These are phyloP conservation scores for Hypoxylon rubiginosum DNA, from an alignment of 2,329 filamentous ascomycete species.

Conservation along the genomic window DNA sequence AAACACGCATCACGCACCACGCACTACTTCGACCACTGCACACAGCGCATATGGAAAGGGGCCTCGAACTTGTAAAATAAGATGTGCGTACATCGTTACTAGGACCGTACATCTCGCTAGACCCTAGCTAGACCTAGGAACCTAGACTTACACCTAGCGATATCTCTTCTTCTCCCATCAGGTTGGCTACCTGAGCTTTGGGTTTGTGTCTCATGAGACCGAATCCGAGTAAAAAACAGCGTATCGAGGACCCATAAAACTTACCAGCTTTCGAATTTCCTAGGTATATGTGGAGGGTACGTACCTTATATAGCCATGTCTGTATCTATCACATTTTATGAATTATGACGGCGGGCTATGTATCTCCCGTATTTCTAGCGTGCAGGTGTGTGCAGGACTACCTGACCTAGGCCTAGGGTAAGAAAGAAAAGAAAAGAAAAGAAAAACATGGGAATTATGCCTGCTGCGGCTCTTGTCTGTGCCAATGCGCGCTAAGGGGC, in stretches of 20 bases:
- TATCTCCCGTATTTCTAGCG: slow-evolving; percentile 6
- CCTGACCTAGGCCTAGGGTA: too few relatives aligned
- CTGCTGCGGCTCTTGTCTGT: slow-evolving; percentile 34
- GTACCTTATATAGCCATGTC: background rate
- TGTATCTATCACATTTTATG: slow-evolving; percentile 20
- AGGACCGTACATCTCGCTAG: background rate
- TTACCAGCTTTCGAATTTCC: slow-evolving; percentile 8
- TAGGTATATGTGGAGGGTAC: background rate
- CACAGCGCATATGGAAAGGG: background rate
- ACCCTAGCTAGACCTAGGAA: background rate
- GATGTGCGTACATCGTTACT: background rate
- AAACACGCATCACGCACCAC: background rate
- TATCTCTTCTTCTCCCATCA: background rate
- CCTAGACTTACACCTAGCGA: background rate
- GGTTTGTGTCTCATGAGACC: slow-evolving; percentile 18
- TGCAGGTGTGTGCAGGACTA: background rate
- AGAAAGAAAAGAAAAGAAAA: too few relatives aligned
- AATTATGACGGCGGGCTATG: slow-evolving; percentile 8
- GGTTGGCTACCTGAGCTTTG: slow-evolving; percentile 2
- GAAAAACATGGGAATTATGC: background rate
- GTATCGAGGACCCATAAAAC: slow-evolving; percentile 26
- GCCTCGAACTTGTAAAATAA: background rate
- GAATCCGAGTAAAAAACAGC: slow-evolving; percentile 26
- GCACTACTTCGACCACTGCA: background rate
- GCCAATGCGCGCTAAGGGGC: slow-evolving; percentile 30